Evolutionary conservation across 306 rosid species (phyloP), one percentile per base, ranked within the genome.

Genomic region (Pterocarpus santalinus): DNA sequence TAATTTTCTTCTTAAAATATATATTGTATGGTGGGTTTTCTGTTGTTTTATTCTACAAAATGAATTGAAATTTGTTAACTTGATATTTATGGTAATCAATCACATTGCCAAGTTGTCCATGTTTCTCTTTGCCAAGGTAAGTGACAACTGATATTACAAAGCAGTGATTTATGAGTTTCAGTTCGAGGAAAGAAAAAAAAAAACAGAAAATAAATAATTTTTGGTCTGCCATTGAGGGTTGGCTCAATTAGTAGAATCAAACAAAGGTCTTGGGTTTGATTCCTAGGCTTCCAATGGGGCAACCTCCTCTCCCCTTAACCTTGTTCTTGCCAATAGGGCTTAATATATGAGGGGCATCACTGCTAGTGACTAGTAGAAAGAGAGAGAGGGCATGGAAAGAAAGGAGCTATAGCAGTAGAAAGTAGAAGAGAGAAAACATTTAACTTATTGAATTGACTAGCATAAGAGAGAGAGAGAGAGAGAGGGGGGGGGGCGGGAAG

Each of bases 11-110:
- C 78, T 51, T 65, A 33, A 39, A 73, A 43, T 53, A 72, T 51
- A 8, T 63, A 53, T 39, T n/a, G 70, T 14, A 38, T 46, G 51
- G 4, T 56, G 55, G 73, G 62, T 52, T 61, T 76, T 68, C 52
- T 13, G 30, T 49, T 39, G 69, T 68, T 82, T 68, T 73, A 62
- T 44, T 74, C 63, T 43, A 56, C 70, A 74, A 65, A 81, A 65
- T 73, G 13, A 81, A 74, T 73, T 62, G 63, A 55, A 73, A 34
- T 52, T 80, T 5, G 63, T 35, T 47, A 47, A 47, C 22, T 63
- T 69, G 39, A 56, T 69, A 11, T 44, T 43, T 56, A 6, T 57
- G 0, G 4, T 43, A 56, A 30, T 66, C 80, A 76, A 47, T 49
- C 32, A 52, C 55, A 4, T 36, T 65, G 65, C 39, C n/a, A 77